Base-by-base conservation (phyloP, 164 flowering plant genomes). In the Hamamelis virginiana region DNA sequence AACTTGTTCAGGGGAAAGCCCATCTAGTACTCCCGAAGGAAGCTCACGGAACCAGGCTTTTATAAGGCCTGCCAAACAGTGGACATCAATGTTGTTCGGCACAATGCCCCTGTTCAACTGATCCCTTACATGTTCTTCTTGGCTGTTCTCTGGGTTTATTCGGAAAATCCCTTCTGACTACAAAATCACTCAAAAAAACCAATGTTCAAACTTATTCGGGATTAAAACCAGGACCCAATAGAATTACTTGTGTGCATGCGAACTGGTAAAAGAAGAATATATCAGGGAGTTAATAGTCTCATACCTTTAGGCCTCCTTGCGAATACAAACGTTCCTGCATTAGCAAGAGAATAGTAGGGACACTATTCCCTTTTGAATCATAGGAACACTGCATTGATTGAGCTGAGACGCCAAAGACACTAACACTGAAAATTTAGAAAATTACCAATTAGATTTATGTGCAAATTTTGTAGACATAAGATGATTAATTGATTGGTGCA, bases 31-130 rank as follows among this genome's bases (percentile, higher is more conserved):
- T 18, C 98, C 97, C 1, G 78, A 84, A 6, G 97, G 98, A 33
- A 95, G 96, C 78, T 95, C 97, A 18, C 97, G 78, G 63, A 95
- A 92, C 98, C 98, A 95, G 52, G 98, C 95, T 75, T 90, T 91
- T 26, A 95, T 95, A 9, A 95, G 84, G 19, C 97, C 98, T 0
- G 97, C 98, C 72, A 95, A 75, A 66, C 97, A 95, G 71, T 95
- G 98, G 19, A 95, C 97, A 78, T 95, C 98, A 38, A 92, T 91
- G 71, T 89, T 84, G 47, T 85, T 83, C 1, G 97, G 97, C 44
- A 95, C 97, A 72, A 82, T 84, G 33, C 98, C 97, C 69, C 86
- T 76, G 75, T 95, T 92, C 66, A 95, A 81, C 81, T 89, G 94
- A 67, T 86, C 89, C 72, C 98, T 88, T 44, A 92, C 97, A 67